Percentiles rank a stretch among this genome's conserved stretches.
These are phyloP conservation scores for Cordyceps farinosa DNA, from an alignment of 2,329 filamentous ascomycete genomes.

Conservation along the genomic window DNA sequence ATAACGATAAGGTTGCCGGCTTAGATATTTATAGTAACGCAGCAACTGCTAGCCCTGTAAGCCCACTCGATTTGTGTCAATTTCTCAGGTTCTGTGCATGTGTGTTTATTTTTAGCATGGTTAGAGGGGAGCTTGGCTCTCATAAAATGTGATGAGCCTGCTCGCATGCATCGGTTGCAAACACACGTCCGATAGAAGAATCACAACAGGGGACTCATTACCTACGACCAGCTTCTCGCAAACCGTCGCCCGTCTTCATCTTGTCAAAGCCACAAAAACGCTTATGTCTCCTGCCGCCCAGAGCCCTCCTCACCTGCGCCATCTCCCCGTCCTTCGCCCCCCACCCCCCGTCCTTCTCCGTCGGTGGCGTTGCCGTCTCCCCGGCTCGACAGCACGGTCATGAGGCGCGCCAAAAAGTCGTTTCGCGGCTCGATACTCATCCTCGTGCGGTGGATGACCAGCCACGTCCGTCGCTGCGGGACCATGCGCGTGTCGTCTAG, in stretches of 20 bases:
- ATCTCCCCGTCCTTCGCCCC: background rate
- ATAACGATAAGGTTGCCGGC: too few species aligned
- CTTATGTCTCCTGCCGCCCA: background rate
- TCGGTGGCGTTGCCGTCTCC: background rate
- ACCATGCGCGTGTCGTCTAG: background rate
- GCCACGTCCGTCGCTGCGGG: background rate
- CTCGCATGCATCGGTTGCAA: background rate
- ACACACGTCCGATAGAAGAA: background rate
- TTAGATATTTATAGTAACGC: too few species aligned
- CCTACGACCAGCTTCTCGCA: background rate
- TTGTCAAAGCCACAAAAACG: background rate
- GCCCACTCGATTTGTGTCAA: too few species aligned
- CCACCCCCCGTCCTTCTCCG: background rate
- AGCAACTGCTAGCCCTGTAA: too few species aligned
- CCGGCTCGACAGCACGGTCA: background rate
- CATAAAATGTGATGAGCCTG: slow-evolving; percentile 1
- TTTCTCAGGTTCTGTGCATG: too few species aligned
- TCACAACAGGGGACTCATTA: background rate
- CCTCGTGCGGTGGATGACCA: background rate
- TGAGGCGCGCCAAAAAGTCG: background rate
- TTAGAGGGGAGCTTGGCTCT: background rate
- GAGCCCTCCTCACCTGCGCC: background rate
- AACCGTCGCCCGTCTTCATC: background rate
- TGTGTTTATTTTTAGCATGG: too few species aligned
- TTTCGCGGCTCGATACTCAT: background rate